Evolutionary conservation across 768 basidiomycete genomes (phyloP), one percentile per base, ranked within the genome.

Genomic region (Sarcodon aspratus): DNA sequence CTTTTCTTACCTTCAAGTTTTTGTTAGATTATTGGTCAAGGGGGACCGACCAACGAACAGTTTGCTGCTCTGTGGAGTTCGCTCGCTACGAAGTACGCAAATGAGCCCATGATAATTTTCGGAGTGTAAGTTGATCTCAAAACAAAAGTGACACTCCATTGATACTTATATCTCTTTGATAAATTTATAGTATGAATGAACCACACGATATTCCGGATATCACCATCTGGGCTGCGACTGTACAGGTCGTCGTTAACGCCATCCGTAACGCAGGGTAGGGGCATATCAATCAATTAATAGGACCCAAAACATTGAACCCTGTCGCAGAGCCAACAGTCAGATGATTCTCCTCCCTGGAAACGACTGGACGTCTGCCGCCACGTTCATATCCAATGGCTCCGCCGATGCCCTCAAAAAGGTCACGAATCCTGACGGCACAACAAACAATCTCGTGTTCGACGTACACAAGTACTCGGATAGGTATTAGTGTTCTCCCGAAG

Each of bases 111-210:
- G 36, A 59, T 70, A 51, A 69, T 74, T 47, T 58, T 57, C 44
- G 50, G 54, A 57, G n/a, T 36, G 53, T 48, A n/a, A 18, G n/a
- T 17, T 33, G 31, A 18, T 36, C 4, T 32, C 27, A 12, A 38
- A 9, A 13, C 9, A 17, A 15, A 44, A 27, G 35, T 13, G 27
- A 32, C 43, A 17, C 33, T 13, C 1, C 33, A 1, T 47, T 17
- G 15, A 3, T 6, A 18, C 33, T 12, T 15, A 40, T 45, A 59
- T 58, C 52, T 62, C 63, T n/a, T n/a, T n/a, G n/a, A n/a, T n/a
- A n/a, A n/a, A n/a, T n/a, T n/a, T n/a, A n/a, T 35, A 59, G 70
- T 52, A 73, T 72, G 71, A 73, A 73, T 55, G 71, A 74, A 60
- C 73, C 73, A 3, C 71, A 73, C 52, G 70, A 74, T 48, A 52